Conservation (phyloP, 192 early-diverging fungal genomes). For the Backusella westeae region DNA sequence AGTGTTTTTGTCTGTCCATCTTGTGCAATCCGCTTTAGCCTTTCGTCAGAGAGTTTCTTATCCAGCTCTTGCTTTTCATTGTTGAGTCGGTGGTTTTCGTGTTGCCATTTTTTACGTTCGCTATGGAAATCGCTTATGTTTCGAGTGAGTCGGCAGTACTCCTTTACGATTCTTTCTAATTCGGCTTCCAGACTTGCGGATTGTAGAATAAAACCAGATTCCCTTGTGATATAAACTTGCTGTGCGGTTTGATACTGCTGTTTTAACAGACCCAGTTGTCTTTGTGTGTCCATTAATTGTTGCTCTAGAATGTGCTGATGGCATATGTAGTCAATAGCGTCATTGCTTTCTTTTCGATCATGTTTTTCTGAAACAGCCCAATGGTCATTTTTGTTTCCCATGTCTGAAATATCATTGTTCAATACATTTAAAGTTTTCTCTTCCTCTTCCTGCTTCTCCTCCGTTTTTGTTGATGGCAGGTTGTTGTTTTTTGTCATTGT, state of each 20-base stretch:
- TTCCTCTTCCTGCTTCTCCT: not conserved
- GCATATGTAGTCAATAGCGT: not conserved
- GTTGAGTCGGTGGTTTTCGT: constrained; percentile 16
- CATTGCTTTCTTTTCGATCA: not conserved
- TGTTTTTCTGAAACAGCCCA: not conserved
- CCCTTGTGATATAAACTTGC: constrained; percentile 12
- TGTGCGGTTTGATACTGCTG: not conserved
- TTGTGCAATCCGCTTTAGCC: constrained; percentile 28
- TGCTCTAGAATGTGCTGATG: not conserved
- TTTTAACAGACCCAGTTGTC: not conserved
- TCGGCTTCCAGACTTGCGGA: constrained; percentile 33
- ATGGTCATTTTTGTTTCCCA: not conserved
- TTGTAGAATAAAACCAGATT: constrained; percentile 29
- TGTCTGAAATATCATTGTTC: not conserved
- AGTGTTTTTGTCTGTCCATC: constrained; percentile 37
- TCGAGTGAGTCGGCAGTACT: constrained; percentile 43
- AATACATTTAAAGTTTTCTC: not conserved
- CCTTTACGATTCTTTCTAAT: constrained; percentile 31
- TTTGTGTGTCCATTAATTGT: not conserved
- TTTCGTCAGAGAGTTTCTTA: constrained; percentile 35
- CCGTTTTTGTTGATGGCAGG: not conserved
- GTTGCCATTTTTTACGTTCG: constrained; percentile 38
- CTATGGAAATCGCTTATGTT: constrained; percentile 40
- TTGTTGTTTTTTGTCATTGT: not conserved
- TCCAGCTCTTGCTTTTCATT: constrained; percentile 17